A percentile compares a stretch with the other conserved stretches of the same genome.
Conservation (phyloP, 768 basidiomycete genomes). For the Amanita muscaria region DNA sequence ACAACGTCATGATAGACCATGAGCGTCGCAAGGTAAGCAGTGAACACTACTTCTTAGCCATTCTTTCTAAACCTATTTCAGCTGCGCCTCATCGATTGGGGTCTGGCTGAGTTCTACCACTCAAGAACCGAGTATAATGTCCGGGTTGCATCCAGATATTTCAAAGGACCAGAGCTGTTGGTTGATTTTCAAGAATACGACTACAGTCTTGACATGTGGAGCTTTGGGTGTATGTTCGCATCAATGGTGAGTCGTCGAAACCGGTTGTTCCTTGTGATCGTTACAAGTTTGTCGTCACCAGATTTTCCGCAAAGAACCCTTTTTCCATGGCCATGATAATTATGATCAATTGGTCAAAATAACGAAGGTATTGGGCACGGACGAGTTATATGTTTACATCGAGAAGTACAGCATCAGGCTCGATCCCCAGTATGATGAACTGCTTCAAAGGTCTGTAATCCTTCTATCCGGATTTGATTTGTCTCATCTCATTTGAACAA, state of each 20-base stretch:
- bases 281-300: constrained; percentile 22
- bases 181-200: constrained; percentile 99
- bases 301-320: constrained; percentile 99
- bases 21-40: constrained; percentile 79
- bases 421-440: constrained; percentile 92
- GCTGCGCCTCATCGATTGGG: constrained; percentile 98
- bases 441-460: constrained; percentile 65
- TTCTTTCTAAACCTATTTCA: constrained; percentile 23
- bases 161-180: constrained; percentile 94
- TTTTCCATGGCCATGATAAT: constrained; percentile 99
- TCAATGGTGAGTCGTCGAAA: constrained; percentile 66
- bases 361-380: constrained; percentile 93
- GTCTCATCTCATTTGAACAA: constrained; percentile 20
- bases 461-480: background rate
- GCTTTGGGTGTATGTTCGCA: constrained; percentile 97
- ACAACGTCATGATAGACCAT: constrained; percentile 99
- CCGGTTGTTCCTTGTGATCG: constrained; percentile 5
- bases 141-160: constrained; percentile 93
- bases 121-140: constrained; percentile 98
- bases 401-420: constrained; percentile 95
- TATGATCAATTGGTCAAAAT: constrained; percentile 98
- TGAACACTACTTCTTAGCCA: constrained; percentile 4
- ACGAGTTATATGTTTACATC: constrained; percentile 86
- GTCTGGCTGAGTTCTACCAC: constrained; percentile 97
- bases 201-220: constrained; percentile 98